Evolutionary conservation across 352 stramenopile genomes (phyloP).

Genomic region (Globisporangium polare): DNA sequence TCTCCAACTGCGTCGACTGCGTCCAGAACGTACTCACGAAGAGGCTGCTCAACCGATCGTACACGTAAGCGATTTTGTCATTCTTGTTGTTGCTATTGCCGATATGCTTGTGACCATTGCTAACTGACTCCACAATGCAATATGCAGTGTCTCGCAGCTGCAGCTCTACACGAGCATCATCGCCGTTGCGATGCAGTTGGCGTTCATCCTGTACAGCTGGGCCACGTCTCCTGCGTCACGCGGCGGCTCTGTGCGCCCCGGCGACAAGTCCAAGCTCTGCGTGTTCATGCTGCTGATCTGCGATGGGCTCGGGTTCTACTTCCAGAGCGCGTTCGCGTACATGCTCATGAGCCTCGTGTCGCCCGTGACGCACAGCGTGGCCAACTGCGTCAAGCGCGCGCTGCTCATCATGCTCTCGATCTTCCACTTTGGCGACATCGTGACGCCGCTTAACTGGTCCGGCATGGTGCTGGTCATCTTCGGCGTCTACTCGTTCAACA

Average conservation of each 20-base stretch:
- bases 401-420: slow-evolving; percentile 90
- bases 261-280: slow-evolving; percentile 34
- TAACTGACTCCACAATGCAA: no score
- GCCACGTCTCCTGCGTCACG: slow-evolving; percentile 28
- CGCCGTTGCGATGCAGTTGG: slow-evolving; percentile 77
- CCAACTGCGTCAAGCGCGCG: slow-evolving; percentile 89
- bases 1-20: slow-evolving; percentile 91
- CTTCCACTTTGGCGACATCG: slow-evolving; percentile 83
- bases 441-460: slow-evolving; percentile 79
- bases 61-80: slow-evolving; percentile 76
- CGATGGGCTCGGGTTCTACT: slow-evolving; percentile 85
- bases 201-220: slow-evolving; percentile 76
- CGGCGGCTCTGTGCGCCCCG: slow-evolving; percentile 19
- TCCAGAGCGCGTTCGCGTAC: slow-evolving; percentile 89
- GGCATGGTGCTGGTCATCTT: slow-evolving; percentile 86
- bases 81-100: no score
- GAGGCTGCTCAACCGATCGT: slow-evolving; percentile 74
- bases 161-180: slow-evolving; percentile 90
- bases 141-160: slow-evolving; percentile 67
- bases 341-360: slow-evolving; percentile 90
- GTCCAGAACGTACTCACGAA: slow-evolving; percentile 92
- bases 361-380: slow-evolving; percentile 88
- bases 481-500: slow-evolving; percentile 88
- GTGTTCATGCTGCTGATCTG: slow-evolving; percentile 51
- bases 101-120: no score